phyloP scores from a whole-genome alignment of 768 basidiomycete species.

The Neoboletus magnificus region DNA sequence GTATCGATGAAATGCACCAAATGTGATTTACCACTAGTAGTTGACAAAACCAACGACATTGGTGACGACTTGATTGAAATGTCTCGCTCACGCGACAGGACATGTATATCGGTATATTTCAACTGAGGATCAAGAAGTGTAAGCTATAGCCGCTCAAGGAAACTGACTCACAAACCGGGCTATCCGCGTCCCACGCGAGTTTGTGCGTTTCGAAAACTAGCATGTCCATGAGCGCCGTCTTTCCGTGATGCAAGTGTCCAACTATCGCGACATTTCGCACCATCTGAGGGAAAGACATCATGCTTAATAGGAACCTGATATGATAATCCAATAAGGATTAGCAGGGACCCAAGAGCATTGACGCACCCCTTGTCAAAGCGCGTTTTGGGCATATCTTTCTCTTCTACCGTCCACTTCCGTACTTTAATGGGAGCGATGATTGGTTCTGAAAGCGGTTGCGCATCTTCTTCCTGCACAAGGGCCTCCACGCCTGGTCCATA shows the following conservation, averaged over 20 bases:
- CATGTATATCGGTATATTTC: conserved; percentile 95
- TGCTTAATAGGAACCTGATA: conserved; percentile 82
- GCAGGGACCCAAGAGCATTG: background rate
- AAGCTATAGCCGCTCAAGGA: conserved; percentile 15
- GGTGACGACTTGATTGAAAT: conserved; percentile 97
- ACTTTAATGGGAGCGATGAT: conserved; percentile 95
- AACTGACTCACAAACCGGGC: conserved; percentile 55
- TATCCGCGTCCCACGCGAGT: conserved; percentile 89
- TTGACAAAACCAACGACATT: conserved; percentile 87
- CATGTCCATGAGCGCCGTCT: conserved; percentile 97
- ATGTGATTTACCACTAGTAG: conserved; percentile 87
- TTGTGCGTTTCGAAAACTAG: conserved; percentile 96
- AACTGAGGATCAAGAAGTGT: conserved; percentile 45
- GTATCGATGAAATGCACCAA: conserved; percentile 94
- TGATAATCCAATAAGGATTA: conserved; percentile 8
- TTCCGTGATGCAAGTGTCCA: conserved; percentile 97
- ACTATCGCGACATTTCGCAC: conserved; percentile 95
- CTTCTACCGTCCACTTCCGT: conserved; percentile 90
- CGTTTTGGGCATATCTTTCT: conserved; percentile 94
- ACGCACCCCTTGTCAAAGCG: conserved; percentile 95
- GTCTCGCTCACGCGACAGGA: conserved; percentile 80
- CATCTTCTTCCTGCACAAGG: conserved; percentile 96
- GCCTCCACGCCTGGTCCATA: conserved; percentile 96
- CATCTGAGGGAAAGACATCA: conserved; percentile 91
- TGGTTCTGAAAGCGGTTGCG: conserved; percentile 91